phyloP scores from a whole-genome alignment of 768 basidiomycete genomes.

The Gymnopilus junonius region DNA sequence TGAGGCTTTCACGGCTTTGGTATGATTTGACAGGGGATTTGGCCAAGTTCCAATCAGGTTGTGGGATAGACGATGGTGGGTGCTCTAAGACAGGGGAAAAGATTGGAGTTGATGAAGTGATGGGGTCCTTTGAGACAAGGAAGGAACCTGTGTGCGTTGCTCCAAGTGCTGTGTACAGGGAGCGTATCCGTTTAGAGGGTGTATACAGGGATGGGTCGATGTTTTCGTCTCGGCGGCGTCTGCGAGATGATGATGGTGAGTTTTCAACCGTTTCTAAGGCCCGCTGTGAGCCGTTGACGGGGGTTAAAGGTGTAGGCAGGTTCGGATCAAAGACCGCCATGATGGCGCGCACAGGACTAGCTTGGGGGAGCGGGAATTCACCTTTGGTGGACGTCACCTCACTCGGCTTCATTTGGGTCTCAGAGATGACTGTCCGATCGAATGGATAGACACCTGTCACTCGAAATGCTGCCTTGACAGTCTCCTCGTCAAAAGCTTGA shows the following conservation, averaged over 20 bases:
- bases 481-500: constrained; percentile 29
- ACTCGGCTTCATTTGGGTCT: constrained; percentile 32
- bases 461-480: constrained; percentile 31
- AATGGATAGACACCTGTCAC: constrained; percentile 35
- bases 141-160: constrained; percentile 27
- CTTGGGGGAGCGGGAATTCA: constrained; percentile 30
- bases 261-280: not conserved
- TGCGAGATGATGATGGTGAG: constrained; percentile 16
- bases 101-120: constrained; percentile 13
- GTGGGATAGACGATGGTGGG: not conserved
- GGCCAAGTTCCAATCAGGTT: not conserved
- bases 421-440: constrained; percentile 27
- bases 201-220: constrained; percentile 4
- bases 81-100: constrained; percentile 13
- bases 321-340: constrained; percentile 12
- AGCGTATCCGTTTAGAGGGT: constrained; percentile 11
- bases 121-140: constrained; percentile 21
- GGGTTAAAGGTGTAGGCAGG: not conserved
- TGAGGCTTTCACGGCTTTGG: too few species aligned
- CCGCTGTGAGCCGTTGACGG: too few species aligned
- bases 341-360: constrained; percentile 24
- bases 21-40: too few species aligned
- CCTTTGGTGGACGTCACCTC: constrained; percentile 26
- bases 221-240: not conserved
- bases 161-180: constrained; percentile 17